Percentiles rank a stretch among this genome's conserved stretches.
Evolutionary conservation across 2,329 filamentous ascomycete species (phyloP).

Genomic region (Aspergillus vadensis): DNA sequence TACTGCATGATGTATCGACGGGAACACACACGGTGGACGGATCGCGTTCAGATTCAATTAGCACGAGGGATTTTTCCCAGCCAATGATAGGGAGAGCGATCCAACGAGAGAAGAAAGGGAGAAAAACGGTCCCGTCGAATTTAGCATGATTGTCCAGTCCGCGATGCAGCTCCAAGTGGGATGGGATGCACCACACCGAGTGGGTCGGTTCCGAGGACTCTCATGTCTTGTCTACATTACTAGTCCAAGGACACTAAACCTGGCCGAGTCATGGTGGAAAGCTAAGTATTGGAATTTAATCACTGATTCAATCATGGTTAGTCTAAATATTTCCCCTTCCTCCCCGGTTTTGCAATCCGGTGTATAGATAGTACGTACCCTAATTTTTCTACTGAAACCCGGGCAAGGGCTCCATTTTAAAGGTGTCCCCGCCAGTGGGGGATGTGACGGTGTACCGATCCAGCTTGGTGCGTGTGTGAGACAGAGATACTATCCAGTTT

Average conservation of each 20-base stretch:
- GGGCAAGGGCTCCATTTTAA: too few species aligned
- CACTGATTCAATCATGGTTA: not conserved
- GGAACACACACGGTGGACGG: not conserved
- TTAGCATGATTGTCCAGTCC: conserved; percentile 4
- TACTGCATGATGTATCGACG: conserved; percentile 7
- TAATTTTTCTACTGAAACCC: too few species aligned
- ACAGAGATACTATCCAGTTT: not conserved
- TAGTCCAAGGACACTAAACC: conserved; percentile 2
- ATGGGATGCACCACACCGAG: not conserved
- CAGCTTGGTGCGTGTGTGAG: too few species aligned
- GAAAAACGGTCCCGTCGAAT: conserved; percentile 17
- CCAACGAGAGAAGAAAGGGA: conserved; percentile 13
- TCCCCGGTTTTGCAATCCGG: too few species aligned
- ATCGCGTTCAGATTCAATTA: conserved; percentile 16
- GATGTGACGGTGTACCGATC: too few species aligned
- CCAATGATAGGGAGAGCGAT: conserved; percentile 18
- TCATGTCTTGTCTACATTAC: conserved; percentile 4
- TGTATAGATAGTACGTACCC: too few species aligned
- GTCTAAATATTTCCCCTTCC: not conserved
- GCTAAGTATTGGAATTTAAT: not conserved
- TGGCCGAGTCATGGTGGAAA: not conserved
- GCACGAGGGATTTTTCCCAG: conserved; percentile 27
- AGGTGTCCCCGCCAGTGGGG: too few species aligned
- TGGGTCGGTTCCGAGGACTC: not conserved
- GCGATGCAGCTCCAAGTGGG: conserved; percentile 10